Percentiles rank a stretch among this genome's conserved stretches.
These are phyloP conservation scores for Tritrichomonas musculus DNA, from an alignment of 208 protist genomes.

Conservation along the genomic window DNA sequence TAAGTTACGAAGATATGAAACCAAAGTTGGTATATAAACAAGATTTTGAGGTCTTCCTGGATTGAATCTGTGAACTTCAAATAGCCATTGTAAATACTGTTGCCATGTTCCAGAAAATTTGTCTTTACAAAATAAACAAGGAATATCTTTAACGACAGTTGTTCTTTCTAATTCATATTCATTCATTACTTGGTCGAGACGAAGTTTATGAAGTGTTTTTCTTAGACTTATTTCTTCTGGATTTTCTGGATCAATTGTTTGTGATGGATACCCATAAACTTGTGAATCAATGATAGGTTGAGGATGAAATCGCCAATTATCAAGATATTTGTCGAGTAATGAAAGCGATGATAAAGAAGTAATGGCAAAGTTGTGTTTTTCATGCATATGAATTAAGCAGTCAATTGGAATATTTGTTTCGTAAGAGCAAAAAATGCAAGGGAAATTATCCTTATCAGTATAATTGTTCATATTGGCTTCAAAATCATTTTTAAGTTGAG, in stretches of 20 bases:
- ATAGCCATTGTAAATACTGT: slow-evolving; percentile 17
- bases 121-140: not conserved
- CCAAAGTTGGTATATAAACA: not conserved
- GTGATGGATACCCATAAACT: not conserved
- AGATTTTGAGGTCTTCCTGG: not conserved
- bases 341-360: not conserved
- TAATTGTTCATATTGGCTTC: not conserved
- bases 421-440: not conserved
- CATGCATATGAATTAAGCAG: not conserved
- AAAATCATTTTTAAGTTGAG: not conserved
- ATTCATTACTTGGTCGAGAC: not conserved
- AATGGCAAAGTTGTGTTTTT: not conserved
- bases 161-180: slow-evolving; percentile 7
- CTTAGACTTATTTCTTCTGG: not conserved
- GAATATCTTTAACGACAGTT: not conserved
- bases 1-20: not conserved
- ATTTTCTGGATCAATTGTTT: slow-evolving; percentile 18
- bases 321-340: not conserved
- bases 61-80: slow-evolving; percentile 17
- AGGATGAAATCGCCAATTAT: not conserved
- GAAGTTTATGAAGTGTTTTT: not conserved
- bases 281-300: not conserved
- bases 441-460: not conserved
- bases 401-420: not conserved
- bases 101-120: slow-evolving; percentile 17